These are phyloP conservation scores for Neltuma alba DNA, from an alignment of 306 rosid species.

Conservation along the genomic window DNA sequence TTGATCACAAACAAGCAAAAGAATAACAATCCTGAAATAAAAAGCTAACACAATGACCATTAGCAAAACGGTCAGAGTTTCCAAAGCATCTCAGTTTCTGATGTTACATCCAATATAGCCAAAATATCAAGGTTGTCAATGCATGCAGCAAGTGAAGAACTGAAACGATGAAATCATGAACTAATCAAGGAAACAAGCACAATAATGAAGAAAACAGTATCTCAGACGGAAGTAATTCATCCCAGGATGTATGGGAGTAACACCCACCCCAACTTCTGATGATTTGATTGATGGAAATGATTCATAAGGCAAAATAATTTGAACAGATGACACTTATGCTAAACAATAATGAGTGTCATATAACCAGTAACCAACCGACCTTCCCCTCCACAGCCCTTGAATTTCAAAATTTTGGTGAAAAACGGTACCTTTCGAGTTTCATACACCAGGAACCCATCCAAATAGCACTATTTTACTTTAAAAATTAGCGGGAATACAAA, in stretches of 20 bases:
- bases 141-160: neutral
- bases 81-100: constrained; percentile 1
- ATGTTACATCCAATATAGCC: neutral
- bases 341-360: neutral
- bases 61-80: constrained; percentile 4
- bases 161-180: neutral
- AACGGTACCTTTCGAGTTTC: neutral
- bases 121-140: constrained; percentile 11
- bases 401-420: neutral
- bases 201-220: neutral
- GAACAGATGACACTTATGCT: neutral
- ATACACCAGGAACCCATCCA: neutral
- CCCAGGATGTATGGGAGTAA: neutral
- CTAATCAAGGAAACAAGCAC: neutral
- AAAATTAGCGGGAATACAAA: neutral
- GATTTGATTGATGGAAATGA: neutral
- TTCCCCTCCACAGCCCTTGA: neutral
- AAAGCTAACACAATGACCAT: constrained; percentile 17
- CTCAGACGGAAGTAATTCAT: neutral
- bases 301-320: neutral
- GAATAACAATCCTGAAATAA: constrained; percentile 20
- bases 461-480: neutral
- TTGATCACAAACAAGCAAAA: constrained; percentile 21
- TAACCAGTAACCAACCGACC: neutral
- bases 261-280: neutral